These are phyloP conservation scores for Lactuca saligna DNA, from an alignment of 129 eudicot species.

Conservation along the genomic window DNA sequence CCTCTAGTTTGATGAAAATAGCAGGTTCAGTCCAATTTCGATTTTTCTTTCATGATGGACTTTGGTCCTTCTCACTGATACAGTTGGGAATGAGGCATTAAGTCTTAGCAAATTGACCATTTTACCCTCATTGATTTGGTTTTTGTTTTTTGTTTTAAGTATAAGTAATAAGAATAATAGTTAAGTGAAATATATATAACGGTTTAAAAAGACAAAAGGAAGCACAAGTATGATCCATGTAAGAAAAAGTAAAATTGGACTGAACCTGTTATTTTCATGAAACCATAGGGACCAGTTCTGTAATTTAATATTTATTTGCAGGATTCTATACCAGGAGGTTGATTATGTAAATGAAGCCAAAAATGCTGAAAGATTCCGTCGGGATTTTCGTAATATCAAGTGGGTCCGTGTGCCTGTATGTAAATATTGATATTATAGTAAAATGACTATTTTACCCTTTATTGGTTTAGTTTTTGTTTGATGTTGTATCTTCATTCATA, in stretches of 20 bases:
- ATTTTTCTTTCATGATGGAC: no score
- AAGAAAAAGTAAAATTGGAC: not conserved
- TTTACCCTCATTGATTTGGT: not conserved
- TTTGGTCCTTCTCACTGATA: not conserved
- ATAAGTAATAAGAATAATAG: not conserved
- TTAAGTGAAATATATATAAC: no score
- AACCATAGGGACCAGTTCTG: not conserved
- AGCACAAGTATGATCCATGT: not conserved
- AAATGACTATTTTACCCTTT: not conserved
- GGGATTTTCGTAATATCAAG: constrained; percentile 94
- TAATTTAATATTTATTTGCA: constrained; percentile 24
- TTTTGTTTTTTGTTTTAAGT: no score
- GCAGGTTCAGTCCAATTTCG: not conserved
- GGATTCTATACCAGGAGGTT: constrained; percentile 95
- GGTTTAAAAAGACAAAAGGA: not conserved
- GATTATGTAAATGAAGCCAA: constrained; percentile 97
- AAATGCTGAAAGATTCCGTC: constrained; percentile 96
- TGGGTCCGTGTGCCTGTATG: constrained; percentile 99
- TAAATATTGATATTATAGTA: constrained; percentile 26
- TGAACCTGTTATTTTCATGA: not conserved
- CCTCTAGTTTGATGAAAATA: not conserved
- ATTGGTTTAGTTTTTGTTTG: not conserved
- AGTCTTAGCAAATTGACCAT: not conserved
- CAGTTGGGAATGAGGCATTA: not conserved
- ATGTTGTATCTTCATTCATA: constrained; percentile 1